These are phyloP conservation scores for Asterochloris erici DNA, from an alignment of 139 green algal species.

Conservation along the genomic window DNA sequence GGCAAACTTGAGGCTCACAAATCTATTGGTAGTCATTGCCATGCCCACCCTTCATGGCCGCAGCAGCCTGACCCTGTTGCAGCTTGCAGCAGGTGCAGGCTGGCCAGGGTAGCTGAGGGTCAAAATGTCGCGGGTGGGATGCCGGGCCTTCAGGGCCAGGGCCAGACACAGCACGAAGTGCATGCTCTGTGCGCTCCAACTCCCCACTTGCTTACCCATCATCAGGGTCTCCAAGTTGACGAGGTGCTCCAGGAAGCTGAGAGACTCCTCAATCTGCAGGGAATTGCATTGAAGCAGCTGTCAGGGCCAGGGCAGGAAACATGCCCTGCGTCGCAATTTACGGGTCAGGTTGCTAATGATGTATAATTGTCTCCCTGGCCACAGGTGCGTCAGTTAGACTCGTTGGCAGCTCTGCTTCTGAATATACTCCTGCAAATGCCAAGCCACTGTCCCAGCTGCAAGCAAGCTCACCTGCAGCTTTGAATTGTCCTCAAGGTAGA, in stretches of 20 bases:
- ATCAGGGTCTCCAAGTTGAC: conserved; percentile 22
- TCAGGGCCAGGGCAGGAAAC: too few relatives aligned
- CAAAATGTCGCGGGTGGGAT: conserved; percentile 15
- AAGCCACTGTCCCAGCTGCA: too few relatives aligned
- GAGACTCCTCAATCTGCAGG: conserved; percentile 13
- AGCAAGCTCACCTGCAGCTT: conserved; percentile 12
- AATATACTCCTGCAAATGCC: too few relatives aligned
- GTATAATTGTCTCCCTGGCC: neutral
- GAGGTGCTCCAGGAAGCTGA: conserved; percentile 19
- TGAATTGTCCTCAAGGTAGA: conserved; percentile 33
- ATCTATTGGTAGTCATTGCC: too few relatives aligned
- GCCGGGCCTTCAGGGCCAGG: neutral
- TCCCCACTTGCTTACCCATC: conserved; percentile 25
- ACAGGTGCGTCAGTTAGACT: too few relatives aligned
- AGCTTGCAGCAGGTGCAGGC: neutral
- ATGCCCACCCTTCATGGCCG: too few relatives aligned
- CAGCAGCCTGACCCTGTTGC: too few relatives aligned
- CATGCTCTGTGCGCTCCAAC: conserved; percentile 17
- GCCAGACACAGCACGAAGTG: conserved; percentile 13
- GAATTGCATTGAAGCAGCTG: too few relatives aligned
- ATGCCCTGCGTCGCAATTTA: too few relatives aligned
- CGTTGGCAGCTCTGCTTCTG: too few relatives aligned
- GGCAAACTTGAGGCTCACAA: too few relatives aligned
- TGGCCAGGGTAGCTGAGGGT: conserved; percentile 11
- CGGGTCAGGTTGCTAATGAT: too few relatives aligned